Conservation (phyloP, 2,329 filamentous ascomycete species). For the Raffaelea ambrosiae region DNA sequence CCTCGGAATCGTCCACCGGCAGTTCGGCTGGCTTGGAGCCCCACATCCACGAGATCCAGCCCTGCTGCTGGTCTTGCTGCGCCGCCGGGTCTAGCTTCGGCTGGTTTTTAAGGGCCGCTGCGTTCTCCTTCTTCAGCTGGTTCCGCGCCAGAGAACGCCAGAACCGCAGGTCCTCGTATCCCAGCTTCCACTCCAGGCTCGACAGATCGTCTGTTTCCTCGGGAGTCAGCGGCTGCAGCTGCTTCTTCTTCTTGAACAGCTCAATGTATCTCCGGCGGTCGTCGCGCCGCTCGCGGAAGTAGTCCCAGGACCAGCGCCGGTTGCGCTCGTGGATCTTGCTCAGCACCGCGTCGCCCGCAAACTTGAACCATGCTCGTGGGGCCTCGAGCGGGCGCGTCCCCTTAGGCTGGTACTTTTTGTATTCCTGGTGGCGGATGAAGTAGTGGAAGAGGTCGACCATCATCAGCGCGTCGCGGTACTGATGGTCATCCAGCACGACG, state of each 20-base stretch:
- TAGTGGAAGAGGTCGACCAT: conserved; percentile 98
- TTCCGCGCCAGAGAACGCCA: conserved; percentile 93
- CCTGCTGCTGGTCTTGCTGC: conserved; percentile 59
- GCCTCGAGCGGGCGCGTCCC: conserved; percentile 75
- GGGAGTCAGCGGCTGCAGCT: conserved; percentile 59
- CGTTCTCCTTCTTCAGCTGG: conserved; percentile 89
- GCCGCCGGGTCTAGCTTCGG: conserved; percentile 23
- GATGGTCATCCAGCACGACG: conserved; percentile 92
- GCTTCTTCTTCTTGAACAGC: conserved; percentile 90
- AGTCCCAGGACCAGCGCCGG: conserved; percentile 90
- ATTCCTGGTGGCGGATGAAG: conserved; percentile 95
- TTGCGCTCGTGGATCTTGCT: conserved; percentile 94
- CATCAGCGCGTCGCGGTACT: conserved; percentile 96
- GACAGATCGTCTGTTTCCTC: conserved; percentile 66
- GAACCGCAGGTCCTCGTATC: conserved; percentile 92
- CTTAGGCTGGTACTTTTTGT: conserved; percentile 86
- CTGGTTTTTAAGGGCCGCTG: conserved; percentile 68
- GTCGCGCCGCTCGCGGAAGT: conserved; percentile 86
- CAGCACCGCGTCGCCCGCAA: conserved; percentile 81
- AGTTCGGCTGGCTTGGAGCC: conserved; percentile 56
- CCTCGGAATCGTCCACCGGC: conserved; percentile 50
- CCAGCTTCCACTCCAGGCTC: conserved; percentile 75
- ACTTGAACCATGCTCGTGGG: conserved; percentile 83
- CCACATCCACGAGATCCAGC: conserved; percentile 91
- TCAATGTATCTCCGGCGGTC: conserved; percentile 84